Evolutionary conservation across 495 filamentous ascomycete species (phyloP).

Genomic region (Penicillium cinerascens): DNA sequence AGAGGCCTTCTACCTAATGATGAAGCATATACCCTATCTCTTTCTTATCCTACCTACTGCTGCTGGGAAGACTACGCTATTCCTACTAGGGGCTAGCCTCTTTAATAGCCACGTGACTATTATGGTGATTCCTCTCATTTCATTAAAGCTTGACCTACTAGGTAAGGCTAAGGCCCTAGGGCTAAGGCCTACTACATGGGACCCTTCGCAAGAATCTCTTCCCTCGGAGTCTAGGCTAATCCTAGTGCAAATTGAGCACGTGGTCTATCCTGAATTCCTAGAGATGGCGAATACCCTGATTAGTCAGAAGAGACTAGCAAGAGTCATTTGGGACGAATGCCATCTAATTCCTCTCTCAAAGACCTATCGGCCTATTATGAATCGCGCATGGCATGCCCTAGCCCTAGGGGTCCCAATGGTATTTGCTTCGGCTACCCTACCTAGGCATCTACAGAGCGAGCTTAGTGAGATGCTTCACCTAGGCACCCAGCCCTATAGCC

Average conservation of each 20-base stretch:
- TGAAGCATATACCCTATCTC: neutral
- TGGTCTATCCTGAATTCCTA: neutral
- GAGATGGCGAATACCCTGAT: neutral
- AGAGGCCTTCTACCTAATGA: neutral
- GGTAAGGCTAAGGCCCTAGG: neutral
- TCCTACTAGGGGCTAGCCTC: neutral
- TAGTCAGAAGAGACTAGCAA: neutral
- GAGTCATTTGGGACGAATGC: neutral
- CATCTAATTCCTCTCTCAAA: neutral
- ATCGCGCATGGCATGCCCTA: neutral
- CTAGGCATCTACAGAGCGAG: neutral
- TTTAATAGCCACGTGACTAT: neutral
- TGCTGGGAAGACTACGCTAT: neutral
- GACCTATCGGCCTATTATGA: neutral
- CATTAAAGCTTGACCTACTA: neutral
- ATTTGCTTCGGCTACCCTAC: neutral
- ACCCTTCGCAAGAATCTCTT: neutral
- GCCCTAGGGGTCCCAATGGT: neutral
- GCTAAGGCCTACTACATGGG: neutral
- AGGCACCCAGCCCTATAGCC: neutral
- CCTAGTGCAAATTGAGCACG: neutral
- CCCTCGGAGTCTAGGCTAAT: neutral
- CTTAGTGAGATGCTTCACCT: neutral
- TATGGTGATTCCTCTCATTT: neutral
- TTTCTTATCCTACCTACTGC: neutral